Evolutionary conservation across 257 asterid genomes (phyloP), one percentile per base, ranked within the genome.

Genomic region (Fraxinus cuspidata): DNA sequence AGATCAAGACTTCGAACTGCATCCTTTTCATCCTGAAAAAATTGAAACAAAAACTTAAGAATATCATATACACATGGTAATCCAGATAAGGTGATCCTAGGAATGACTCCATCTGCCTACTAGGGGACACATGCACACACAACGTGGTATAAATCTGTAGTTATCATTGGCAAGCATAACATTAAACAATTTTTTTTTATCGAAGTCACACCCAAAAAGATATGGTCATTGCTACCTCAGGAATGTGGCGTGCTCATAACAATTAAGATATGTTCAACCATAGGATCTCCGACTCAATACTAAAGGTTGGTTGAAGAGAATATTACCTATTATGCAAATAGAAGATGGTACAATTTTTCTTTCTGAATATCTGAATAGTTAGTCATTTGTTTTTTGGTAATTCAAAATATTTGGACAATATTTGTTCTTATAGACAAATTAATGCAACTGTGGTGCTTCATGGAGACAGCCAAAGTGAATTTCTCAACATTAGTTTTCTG

Each of bases 1-100:
- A 95, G 98, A 86, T 93, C 97, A 72, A 95, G 99, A 77, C 98
- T 93, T 86, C 99, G 87, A 78, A 95, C 42, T 37, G 96, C 99
- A 84, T 95, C 99, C 81, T 91, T 93, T 80, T 95, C 99, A 58
- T 93, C 99, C 99, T 95, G 94, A 37, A 71, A 75, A 74, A 44
- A 44, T 34, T 25, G 53, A 31, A 63, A 58, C 0, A 12, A 7
- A 53, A 19, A 70, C n/a, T 72, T 29, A 38, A 73, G 63, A 79
- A 74, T 74, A 73, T 66, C 64, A 79, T 28, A 28, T 7, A 44
- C 19, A 37, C 32, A 19, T 25, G 15, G 38, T 31, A 44, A 11
- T n/a, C 65, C 28, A 56, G 65, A 56, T 1, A 56, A 56, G 2
- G 65, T 53, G 8, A 53, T 53, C 21, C 25, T 16, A 16, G 10